These are phyloP conservation scores for Endocarpon pusillum DNA, from an alignment of 495 filamentous ascomycete genomes.

Conservation along the genomic window DNA sequence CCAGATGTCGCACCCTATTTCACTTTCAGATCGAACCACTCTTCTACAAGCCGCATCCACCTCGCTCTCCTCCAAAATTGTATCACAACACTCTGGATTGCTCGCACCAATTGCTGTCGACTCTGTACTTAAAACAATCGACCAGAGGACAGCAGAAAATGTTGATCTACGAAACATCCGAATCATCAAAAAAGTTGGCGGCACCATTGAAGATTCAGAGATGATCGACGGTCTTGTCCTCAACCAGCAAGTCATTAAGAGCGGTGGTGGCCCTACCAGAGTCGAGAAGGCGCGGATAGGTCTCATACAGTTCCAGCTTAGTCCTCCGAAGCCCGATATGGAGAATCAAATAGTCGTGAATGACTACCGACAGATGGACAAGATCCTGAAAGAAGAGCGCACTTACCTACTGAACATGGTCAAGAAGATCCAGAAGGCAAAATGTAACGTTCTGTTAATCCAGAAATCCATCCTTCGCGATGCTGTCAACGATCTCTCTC, in stretches of 20 bases:
- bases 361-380: constrained; percentile 99
- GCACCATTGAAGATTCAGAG: constrained; percentile 96
- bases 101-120: constrained; percentile 95
- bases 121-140: constrained; percentile 85
- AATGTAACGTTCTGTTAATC: constrained; percentile 96
- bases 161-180: constrained; percentile 92
- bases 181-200: constrained; percentile 94
- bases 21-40: constrained; percentile 69
- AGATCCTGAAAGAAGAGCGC: constrained; percentile 97
- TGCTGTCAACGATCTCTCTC: constrained; percentile 88
- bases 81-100: constrained; percentile 83
- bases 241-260: constrained; percentile 85
- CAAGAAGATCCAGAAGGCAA: constrained; percentile 99
- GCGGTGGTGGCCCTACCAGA: constrained; percentile 71
- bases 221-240: constrained; percentile 90
- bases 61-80: constrained; percentile 95
- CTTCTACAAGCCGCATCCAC: constrained; percentile 94
- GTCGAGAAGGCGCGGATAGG: constrained; percentile 97
- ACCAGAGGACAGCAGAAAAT: constrained; percentile 86
- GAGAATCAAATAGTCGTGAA: constrained; percentile 98
- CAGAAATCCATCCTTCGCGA: constrained; percentile 97
- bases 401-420: constrained; percentile 95
- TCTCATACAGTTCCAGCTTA: constrained; percentile 95
- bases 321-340: constrained; percentile 97
- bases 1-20: constrained; percentile 89